Evolutionary conservation across 1,284 basidiomycete species (phyloP), one percentile per base, ranked within the genome.

Genomic region (Ceratorhiza oryzae-sativae): DNA sequence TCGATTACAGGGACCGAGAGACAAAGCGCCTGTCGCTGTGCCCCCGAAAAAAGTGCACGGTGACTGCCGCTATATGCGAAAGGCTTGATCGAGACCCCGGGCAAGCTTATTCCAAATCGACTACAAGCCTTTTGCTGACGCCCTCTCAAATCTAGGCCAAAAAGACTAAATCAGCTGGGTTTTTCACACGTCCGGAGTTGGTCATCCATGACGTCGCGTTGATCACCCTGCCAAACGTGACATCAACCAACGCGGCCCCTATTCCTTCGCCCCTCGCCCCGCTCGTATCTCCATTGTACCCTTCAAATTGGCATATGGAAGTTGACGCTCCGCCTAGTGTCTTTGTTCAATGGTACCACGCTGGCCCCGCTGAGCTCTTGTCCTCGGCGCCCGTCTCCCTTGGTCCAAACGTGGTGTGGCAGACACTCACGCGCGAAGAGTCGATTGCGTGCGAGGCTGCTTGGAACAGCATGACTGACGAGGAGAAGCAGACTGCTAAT

Each of bases 401-500:
- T 30, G 70, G 63, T 46, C 23, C 73, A 4, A 63, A 51, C 20
- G 51, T 72, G 48, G 74, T 74, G 27, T 79, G 78, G 77, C 74
- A 76, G 58, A 73, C 73, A 12, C 74, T 79, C 9, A 77, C 77
- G 10, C 71, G 73, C 15, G 75, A 74, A 23, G 77, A 77, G 61
- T 77, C 77, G 18, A 72, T 72, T 56, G 65, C 67, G 55, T 78
- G 77, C 71, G 78, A 80, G 58, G 77, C 75, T 45, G 76, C 77
- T 36, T 77, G 75, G 76, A 46, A 72, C 9, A 71, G 70, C 15
- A 58, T 78, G 9, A 62, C 74, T 1, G 68, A 71, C 12, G 74
- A 77, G 10, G 71, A 76, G 45, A 73, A 59, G 36, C 39, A 41
- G n/a, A 41, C 18, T 30, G 49, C 27, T 20, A 68, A 67, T 30